Evolutionary conservation across 257 asterid species (phyloP), one percentile per base, ranked within the genome.

Genomic region (Primulina huaijiensis): DNA sequence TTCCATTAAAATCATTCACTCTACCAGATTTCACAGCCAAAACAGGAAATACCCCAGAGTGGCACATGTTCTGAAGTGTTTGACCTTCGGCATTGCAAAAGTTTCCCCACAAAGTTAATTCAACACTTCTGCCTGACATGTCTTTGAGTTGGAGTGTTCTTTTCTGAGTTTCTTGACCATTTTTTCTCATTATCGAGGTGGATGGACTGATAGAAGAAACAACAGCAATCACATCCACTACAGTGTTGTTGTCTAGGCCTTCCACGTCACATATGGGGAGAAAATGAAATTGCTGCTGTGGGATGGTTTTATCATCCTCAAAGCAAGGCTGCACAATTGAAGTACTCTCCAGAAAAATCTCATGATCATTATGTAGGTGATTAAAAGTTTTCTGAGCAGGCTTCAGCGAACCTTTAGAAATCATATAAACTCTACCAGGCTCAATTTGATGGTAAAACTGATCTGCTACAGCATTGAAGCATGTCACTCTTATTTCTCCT

Each of bases 381-480:
- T 93, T 93, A 85, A 69, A 93, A 62, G 74, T 65, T 77, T 87
- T 90, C 79, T 87, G 90, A 16, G 96, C 95, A 63, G 88, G 86
- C 79, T 72, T 85, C 68, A 93, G 69, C 8, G 79, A 76, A 46
- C 98, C 98, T 74, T 76, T 87, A 69, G 97, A 88, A 56, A 93
- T 82, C 79, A 86, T 65, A 77, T 90, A 89, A 63, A 93, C 89
- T 77, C 77, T 79, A 72, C 95, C 90, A 37, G 82, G 79, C 87
- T 89, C 89, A 68, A 93, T 88, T 82, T 76, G 88, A 21, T 72
- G 16, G 77, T 84, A 89, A 74, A 84, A 89, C 62, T 87, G 90
- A 77, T 87, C 96, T 4, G 90, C 99, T 77, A 83, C 95, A 34
- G 92, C 83, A 82, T 90, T 93, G 85, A 93, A 93, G 85, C 97